phyloP scores from a whole-genome alignment of 129 eudicot species.

The Cynara cardunculus region DNA sequence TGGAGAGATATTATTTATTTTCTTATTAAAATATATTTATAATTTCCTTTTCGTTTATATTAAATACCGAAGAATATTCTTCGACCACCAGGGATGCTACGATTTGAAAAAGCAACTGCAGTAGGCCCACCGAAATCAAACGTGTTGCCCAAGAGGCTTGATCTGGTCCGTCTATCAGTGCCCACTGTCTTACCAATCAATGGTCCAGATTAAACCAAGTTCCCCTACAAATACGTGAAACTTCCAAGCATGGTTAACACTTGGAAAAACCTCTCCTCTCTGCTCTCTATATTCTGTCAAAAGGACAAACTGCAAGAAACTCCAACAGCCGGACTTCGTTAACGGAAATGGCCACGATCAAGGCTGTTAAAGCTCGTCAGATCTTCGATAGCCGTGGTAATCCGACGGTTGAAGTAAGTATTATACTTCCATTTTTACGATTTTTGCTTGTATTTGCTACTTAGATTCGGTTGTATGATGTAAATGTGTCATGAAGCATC shows the following conservation, averaged over 20 bases:
- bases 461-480: not conserved
- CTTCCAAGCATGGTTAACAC: not conserved
- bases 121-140: not conserved
- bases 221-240: constrained; percentile 2
- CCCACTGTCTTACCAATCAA: not conserved
- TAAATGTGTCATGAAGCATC: not conserved
- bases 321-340: not conserved
- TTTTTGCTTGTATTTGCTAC: not conserved
- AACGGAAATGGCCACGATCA: constrained; percentile 42
- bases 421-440: not conserved
- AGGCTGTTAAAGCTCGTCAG: constrained; percentile 48
- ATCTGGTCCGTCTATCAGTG: constrained; percentile 5
- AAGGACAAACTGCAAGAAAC: not conserved
- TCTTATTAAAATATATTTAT: too few species aligned
- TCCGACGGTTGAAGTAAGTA: constrained; percentile 48
- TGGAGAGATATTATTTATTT: too few species aligned
- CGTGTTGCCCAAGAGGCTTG: not conserved
- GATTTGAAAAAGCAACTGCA: not conserved
- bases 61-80: not conserved
- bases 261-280: not conserved
- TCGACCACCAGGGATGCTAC: not conserved
- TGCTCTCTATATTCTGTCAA: not conserved
- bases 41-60: not conserved
- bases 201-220: constrained; percentile 14
- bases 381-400: constrained; percentile 53